A percentile compares a stretch with the other conserved stretches of the same genome.
Evolutionary conservation across 2,329 filamentous ascomycete species (phyloP).

Genomic region (Pestalotiopsis sp.): DNA sequence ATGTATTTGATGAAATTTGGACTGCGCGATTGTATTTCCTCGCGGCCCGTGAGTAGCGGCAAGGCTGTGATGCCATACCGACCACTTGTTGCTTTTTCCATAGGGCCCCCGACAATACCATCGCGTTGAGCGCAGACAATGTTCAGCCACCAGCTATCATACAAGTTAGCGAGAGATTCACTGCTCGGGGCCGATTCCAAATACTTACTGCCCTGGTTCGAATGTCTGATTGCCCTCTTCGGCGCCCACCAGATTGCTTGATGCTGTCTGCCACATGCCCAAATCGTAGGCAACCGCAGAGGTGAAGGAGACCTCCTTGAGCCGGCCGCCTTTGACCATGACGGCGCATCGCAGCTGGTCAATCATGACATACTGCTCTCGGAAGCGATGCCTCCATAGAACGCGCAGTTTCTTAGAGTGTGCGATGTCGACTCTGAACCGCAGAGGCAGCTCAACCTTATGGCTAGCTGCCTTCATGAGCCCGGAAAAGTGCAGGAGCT

Average conservation of each 20-base stretch:
- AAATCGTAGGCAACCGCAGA: conserved; percentile 28
- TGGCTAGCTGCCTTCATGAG: conserved; percentile 34
- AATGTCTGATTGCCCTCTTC: conserved; percentile 43
- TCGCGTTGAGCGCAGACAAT: conserved; percentile 57
- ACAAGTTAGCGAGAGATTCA: conserved; percentile 18
- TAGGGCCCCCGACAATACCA: conserved; percentile 49
- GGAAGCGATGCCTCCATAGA: conserved; percentile 46
- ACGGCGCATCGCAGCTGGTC: conserved; percentile 42
- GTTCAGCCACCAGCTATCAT: conserved; percentile 59
- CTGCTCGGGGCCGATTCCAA: background rate
- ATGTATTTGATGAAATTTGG: conserved; percentile 42
- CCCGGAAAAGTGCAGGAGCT: conserved; percentile 41
- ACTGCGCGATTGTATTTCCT: conserved; percentile 39
- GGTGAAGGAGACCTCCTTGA: conserved; percentile 43
- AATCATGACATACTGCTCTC: conserved; percentile 45
- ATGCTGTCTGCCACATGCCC: conserved; percentile 39
- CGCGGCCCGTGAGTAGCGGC: conserved; percentile 53
- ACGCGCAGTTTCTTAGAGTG: conserved; percentile 41
- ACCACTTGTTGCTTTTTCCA: conserved; percentile 47
- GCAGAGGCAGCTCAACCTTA: conserved; percentile 25
- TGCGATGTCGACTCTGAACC: conserved; percentile 34
- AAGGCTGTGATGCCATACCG: conserved; percentile 47
- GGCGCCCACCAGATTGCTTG: conserved; percentile 36
- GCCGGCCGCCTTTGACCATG: conserved; percentile 37
- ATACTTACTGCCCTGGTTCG: conserved; percentile 50